Conservation (phyloP, 176 grass and related monocot species). For the Cenchrus americanus region DNA sequence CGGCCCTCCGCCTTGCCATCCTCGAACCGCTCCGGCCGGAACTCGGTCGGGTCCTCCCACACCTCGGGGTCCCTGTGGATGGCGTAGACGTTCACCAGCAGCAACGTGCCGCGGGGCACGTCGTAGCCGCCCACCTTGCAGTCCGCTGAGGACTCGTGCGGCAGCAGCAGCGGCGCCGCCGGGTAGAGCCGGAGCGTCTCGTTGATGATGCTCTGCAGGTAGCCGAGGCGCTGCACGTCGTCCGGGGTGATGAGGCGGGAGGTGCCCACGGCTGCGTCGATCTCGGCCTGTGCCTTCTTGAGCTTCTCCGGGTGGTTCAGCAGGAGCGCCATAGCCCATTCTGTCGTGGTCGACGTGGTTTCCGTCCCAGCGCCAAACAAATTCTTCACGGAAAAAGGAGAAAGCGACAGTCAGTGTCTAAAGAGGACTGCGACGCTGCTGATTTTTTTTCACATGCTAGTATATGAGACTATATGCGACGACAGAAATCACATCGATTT, state of each 20-base stretch:
- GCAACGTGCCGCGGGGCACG: conserved; percentile 45
- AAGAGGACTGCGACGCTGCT: not conserved
- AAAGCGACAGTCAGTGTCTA: not conserved
- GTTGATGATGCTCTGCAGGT: conserved; percentile 46
- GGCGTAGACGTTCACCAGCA: conserved; percentile 52
- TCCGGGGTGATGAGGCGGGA: conserved; percentile 37
- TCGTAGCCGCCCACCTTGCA: conserved; percentile 48
- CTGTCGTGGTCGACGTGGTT: conserved; percentile 16
- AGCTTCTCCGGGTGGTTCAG: conserved; percentile 2
- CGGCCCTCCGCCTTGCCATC: not conserved
- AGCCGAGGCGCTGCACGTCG: conserved; percentile 47
- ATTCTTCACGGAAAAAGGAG: not conserved
- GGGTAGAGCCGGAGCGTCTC: conserved; percentile 62
- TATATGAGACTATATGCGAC: not conserved
- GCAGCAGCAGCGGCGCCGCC: conserved; percentile 42
- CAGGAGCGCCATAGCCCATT: conserved; percentile 20
- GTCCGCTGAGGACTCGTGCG: conserved; percentile 50
- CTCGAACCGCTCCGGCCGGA: conserved; percentile 59
- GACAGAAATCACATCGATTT: not conserved
- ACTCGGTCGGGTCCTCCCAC: conserved; percentile 44
- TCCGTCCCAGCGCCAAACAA: conserved; percentile 6
- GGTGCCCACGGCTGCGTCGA: conserved; percentile 1
- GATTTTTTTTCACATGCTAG: not conserved
- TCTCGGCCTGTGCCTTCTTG: conserved; percentile 17
- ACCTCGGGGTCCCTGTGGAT: conserved; percentile 45